A percentile compares a stretch with the other conserved stretches of the same genome.
phyloP scores from a whole-genome alignment of 2,329 filamentous ascomycete species.

The Aspergillaceae sp. region DNA sequence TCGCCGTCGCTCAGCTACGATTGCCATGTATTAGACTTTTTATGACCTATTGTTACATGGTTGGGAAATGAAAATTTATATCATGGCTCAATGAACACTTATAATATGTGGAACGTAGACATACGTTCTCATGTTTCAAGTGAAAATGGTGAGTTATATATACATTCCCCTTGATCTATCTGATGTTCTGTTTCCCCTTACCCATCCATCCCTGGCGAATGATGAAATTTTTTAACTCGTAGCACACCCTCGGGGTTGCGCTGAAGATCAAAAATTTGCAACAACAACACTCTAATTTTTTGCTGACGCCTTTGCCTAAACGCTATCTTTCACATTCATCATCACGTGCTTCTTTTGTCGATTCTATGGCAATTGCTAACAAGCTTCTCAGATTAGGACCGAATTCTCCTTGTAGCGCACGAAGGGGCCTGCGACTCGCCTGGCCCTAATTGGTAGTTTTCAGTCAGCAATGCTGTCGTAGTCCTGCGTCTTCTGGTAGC shows the following conservation, averaged over 20 bases:
- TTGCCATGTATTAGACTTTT: conserved; percentile 32
- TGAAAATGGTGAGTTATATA: conserved; percentile 17
- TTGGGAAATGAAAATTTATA: conserved; percentile 26
- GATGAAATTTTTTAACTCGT: conserved; percentile 64
- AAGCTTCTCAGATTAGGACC: not conserved
- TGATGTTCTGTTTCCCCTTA: not conserved
- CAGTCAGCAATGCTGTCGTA: not conserved
- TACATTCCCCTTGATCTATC: no score
- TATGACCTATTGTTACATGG: conserved; percentile 21
- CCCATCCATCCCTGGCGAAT: conserved; percentile 32
- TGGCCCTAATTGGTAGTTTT: no score
- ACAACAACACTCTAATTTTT: conserved; percentile 68
- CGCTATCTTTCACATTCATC: conserved; percentile 1
- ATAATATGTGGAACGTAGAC: not conserved
- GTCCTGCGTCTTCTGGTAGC: not conserved
- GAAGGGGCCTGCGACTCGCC: no score
- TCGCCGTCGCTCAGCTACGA: conserved; percentile 16
- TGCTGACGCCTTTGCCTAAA: conserved; percentile 43
- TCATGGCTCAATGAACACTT: conserved; percentile 13
- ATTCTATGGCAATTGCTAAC: not conserved
- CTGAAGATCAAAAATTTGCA: conserved; percentile 52
- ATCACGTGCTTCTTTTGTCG: not conserved
- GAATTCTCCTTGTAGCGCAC: no score
- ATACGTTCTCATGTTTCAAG: conserved; percentile 23
- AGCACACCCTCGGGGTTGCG: conserved; percentile 33